Percentiles rank a stretch among this genome's conserved stretches.
phyloP scores from a whole-genome alignment of 768 basidiomycete species.

The Lactarius trivialis region DNA sequence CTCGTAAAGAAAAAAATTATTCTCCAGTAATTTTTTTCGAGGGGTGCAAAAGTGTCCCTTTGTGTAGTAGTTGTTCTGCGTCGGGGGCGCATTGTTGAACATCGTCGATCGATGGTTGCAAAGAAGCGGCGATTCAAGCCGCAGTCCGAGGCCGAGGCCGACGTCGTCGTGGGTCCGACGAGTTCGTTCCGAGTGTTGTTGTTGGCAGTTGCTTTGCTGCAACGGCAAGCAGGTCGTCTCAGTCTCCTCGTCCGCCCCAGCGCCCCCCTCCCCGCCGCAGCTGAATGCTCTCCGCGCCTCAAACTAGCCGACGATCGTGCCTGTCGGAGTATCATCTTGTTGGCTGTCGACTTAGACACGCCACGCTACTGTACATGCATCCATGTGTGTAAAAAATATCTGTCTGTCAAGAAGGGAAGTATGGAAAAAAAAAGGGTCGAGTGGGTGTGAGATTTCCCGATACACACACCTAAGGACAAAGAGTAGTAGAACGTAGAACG shows the following conservation, averaged over 20 bases:
- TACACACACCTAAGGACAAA: not conserved
- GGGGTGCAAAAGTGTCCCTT: no score
- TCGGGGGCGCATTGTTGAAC: no score
- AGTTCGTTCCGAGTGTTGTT: not conserved
- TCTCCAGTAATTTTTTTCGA: no score
- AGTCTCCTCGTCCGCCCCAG: not conserved
- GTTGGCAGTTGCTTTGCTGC: no score
- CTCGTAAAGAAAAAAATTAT: no score
- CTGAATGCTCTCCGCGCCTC: not conserved
- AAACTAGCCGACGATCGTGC: slow-evolving; percentile 13
- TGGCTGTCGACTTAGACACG: not conserved
- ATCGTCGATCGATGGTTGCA: not conserved
- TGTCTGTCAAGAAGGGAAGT: not conserved
- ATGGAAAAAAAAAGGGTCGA: not conserved
- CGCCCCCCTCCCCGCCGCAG: not conserved
- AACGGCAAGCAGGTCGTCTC: not conserved
- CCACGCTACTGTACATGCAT: not conserved
- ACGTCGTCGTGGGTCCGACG: not conserved
- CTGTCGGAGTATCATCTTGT: not conserved
- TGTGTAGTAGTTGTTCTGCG: no score
- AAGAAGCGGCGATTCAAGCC: not conserved
- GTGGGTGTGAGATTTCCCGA: slow-evolving; percentile 7
- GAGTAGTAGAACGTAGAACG: not conserved
- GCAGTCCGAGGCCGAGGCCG: not conserved
- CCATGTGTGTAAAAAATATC: not conserved